A percentile compares a stretch with the other conserved stretches of the same genome.
phyloP scores from a whole-genome alignment of 305 asterid genomes.

The Ajuga reptans region DNA sequence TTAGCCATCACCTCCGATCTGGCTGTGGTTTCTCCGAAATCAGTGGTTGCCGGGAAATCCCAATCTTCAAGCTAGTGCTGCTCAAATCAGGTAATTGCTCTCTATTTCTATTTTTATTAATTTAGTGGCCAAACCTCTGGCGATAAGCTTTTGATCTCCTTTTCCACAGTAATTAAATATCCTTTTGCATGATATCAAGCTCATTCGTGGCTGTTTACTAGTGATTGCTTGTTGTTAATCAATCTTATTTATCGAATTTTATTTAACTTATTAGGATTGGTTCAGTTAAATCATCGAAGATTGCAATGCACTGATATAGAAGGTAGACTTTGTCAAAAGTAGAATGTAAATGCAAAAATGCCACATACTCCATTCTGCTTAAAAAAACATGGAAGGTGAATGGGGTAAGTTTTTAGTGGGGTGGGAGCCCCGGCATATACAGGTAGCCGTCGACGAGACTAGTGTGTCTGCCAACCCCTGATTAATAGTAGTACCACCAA shows the following conservation, averaged over 20 bases:
- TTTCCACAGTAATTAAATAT: not conserved
- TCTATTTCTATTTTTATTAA: not conserved
- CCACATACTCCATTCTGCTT: not conserved
- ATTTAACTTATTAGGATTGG: not conserved
- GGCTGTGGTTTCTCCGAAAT: constrained; percentile 3
- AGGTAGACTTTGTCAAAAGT: not conserved
- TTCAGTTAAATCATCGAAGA: not conserved
- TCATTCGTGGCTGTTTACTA: not conserved
- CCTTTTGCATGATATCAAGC: not conserved
- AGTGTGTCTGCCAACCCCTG: too few species aligned
- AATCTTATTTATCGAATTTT: not conserved
- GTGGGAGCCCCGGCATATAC: too few species aligned
- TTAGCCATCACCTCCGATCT: not conserved
- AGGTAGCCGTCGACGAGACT: too few species aligned
- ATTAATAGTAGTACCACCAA: too few species aligned
- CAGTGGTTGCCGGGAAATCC: not conserved
- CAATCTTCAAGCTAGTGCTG: constrained; percentile 4
- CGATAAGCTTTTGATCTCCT: not conserved
- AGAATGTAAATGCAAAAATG: not conserved
- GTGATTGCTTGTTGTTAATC: not conserved
- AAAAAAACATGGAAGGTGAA: not conserved
- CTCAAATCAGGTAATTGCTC: constrained; percentile 7
- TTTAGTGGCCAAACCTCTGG: not conserved
- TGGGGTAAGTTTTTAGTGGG: not conserved
- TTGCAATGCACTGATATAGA: not conserved